Evolutionary conservation across 2,329 filamentous ascomycete species (phyloP), one percentile per base, ranked within the genome.

Genomic region (Talaromyces sp.): DNA sequence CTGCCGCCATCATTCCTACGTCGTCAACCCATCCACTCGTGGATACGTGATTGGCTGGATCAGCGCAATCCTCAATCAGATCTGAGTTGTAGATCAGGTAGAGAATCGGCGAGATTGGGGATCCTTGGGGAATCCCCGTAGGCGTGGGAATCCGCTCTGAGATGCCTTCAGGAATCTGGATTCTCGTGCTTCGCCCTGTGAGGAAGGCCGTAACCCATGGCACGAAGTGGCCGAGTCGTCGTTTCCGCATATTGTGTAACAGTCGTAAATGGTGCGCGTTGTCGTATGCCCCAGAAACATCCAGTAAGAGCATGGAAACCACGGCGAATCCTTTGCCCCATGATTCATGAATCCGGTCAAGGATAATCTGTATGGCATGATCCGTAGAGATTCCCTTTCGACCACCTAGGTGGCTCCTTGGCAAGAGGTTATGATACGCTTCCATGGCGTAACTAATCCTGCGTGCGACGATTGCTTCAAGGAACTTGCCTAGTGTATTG

Each of bases 391-490:
- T 31, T 1, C 43, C 43, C 4, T 33, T 43, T 2, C 59, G 31
- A 6, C 59, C 31, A 9, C 43, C 59, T 0, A 61, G 41, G 19
- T 50, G 31, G 10, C n/a, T 25, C 5, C 4, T 22, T 17, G 43
- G 59, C 2, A 61, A 22, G 3, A 61, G 31, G 1, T n/a, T n/a
- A n/a, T n/a, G n/a, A n/a, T n/a, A n/a, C n/a, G n/a, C n/a, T n/a
- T n/a, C n/a, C n/a, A n/a, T n/a, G n/a, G n/a, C n/a, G n/a, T 62
- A 62, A 47, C 47, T 54, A 8, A 54, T 54, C 17, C 47, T n/a
- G 4, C 33, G 5, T 50, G 59, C 33, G 17, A 61, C 3, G 17
- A 61, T 61, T 0, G 31, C 45, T 52, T 61, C 11, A 2, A 61
- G 59, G 7, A 61, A 52, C n/a, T 61, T 61, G 6, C 45, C 45